Percentiles rank a stretch among this genome's conserved stretches.
Conservation (phyloP, 768 basidiomycete genomes). For the Leccinum boreale region DNA sequence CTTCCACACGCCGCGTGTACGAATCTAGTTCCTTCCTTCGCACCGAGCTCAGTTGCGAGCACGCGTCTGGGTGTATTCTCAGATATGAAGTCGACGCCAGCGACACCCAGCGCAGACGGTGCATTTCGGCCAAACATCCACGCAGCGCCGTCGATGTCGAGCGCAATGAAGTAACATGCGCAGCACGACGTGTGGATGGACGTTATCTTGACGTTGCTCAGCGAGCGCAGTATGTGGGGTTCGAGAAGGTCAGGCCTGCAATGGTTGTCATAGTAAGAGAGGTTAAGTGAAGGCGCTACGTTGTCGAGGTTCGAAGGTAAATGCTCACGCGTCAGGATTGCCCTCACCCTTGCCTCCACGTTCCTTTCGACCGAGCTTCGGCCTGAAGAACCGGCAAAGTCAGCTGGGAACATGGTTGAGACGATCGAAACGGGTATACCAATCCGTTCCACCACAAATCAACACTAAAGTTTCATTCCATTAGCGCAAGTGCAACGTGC, state of each 20-base stretch:
- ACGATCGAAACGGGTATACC: constrained; percentile 47
- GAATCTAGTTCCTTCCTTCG: constrained; percentile 53
- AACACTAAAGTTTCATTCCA: constrained; percentile 48
- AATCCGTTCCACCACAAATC: constrained; percentile 85
- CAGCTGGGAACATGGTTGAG: constrained; percentile 1
- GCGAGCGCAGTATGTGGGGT: constrained; percentile 86
- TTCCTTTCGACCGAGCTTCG: constrained; percentile 74
- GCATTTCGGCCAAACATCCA: constrained; percentile 91
- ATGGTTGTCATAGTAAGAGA: not conserved
- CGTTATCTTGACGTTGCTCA: constrained; percentile 71
- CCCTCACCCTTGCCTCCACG: constrained; percentile 47
- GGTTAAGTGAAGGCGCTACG: constrained; percentile 1
- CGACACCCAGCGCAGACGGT: constrained; percentile 61
- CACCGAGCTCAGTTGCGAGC: constrained; percentile 59
- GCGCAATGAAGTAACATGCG: constrained; percentile 70
- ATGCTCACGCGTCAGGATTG: constrained; percentile 35
- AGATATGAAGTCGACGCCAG: constrained; percentile 55
- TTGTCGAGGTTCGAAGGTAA: not conserved
- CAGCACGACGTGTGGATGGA: constrained; percentile 76
- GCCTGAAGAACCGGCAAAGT: constrained; percentile 43
- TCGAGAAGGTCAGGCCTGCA: constrained; percentile 79
- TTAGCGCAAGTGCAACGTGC: constrained; percentile 14
- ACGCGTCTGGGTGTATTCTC: constrained; percentile 72
- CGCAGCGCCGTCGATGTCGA: constrained; percentile 75
- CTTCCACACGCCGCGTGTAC: constrained; percentile 82